Conservation (phyloP, 2,329 filamentous ascomycete genomes). For the Xylariales sp. region DNA sequence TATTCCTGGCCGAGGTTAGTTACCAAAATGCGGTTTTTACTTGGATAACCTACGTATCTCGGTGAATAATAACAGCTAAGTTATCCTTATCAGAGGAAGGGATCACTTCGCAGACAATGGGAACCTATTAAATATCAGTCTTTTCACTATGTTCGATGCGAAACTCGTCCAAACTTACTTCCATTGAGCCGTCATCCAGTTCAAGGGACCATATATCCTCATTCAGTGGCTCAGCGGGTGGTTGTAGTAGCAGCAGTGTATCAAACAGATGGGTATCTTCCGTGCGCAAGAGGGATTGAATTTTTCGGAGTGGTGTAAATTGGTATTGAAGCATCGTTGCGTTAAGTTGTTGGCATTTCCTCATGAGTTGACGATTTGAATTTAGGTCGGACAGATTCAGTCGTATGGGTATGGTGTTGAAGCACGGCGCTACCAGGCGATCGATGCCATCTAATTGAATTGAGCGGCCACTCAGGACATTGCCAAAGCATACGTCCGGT, state of each 20-base stretch:
- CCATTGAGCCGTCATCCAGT: constrained; percentile 61
- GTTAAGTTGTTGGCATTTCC: constrained; percentile 57
- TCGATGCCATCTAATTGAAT: constrained; percentile 62
- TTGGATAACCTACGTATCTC: constrained; percentile 40
- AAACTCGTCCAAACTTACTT: constrained; percentile 40
- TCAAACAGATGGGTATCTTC: constrained; percentile 63
- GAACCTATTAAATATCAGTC: constrained; percentile 40
- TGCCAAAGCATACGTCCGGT: constrained; percentile 78
- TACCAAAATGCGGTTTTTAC: neutral
- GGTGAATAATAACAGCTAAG: constrained; percentile 59
- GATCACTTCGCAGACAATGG: constrained; percentile 70
- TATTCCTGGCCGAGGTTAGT: constrained; percentile 18
- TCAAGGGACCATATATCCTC: constrained; percentile 50
- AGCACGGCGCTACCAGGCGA: constrained; percentile 78
- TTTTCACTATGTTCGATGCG: neutral
- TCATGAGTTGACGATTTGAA: constrained; percentile 54
- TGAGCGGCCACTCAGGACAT: constrained; percentile 74
- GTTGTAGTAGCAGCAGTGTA: constrained; percentile 74
- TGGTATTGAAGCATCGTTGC: constrained; percentile 62
- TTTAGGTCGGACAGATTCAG: constrained; percentile 42
- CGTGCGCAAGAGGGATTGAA: constrained; percentile 51
- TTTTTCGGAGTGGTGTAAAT: constrained; percentile 66
- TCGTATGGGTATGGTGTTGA: constrained; percentile 80
- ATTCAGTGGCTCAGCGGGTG: constrained; percentile 53
- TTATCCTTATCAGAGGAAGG: constrained; percentile 49